These are phyloP conservation scores for Cutaneotrichosporon arboriforme DNA, from an alignment of 1,284 basidiomycete species.

Conservation along the genomic window DNA sequence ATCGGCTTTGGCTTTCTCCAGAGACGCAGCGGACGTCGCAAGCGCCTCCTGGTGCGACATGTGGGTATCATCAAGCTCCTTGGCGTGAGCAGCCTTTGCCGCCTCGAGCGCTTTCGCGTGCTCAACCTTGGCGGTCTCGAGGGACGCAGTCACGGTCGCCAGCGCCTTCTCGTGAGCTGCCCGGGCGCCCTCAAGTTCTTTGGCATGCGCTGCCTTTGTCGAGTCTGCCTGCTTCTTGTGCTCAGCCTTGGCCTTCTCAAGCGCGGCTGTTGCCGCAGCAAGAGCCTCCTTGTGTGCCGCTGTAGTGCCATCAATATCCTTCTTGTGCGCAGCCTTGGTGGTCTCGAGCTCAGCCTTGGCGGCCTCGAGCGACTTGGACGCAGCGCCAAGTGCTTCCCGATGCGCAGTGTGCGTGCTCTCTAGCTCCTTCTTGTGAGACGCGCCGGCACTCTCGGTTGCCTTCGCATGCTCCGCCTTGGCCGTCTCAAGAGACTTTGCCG, in stretches of 20 bases:
- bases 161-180: conserved; percentile 1
- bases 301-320: neutral
- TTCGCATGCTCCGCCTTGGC: neutral
- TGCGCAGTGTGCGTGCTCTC: conserved; percentile 6
- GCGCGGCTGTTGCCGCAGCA: neutral
- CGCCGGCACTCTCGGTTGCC: neutral
- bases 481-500: neutral
- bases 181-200: conserved; percentile 6
- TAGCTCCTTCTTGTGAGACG: conserved; percentile 3
- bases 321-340: neutral
- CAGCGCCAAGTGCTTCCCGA: neutral
- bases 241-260: neutral
- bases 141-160: neutral
- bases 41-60: neutral
- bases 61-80: neutral
- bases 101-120: neutral
- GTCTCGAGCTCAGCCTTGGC: neutral
- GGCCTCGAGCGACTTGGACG: neutral
- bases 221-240: neutral
- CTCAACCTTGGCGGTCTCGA: neutral
- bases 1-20: neutral
- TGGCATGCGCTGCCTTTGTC: neutral
- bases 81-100: neutral
- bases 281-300: conserved; percentile 3
- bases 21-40: neutral